A percentile compares a stretch with the other conserved stretches of the same genome.
These are phyloP conservation scores for Coniosporium apollinis DNA, from an alignment of 495 filamentous ascomycete species.

Conservation along the genomic window DNA sequence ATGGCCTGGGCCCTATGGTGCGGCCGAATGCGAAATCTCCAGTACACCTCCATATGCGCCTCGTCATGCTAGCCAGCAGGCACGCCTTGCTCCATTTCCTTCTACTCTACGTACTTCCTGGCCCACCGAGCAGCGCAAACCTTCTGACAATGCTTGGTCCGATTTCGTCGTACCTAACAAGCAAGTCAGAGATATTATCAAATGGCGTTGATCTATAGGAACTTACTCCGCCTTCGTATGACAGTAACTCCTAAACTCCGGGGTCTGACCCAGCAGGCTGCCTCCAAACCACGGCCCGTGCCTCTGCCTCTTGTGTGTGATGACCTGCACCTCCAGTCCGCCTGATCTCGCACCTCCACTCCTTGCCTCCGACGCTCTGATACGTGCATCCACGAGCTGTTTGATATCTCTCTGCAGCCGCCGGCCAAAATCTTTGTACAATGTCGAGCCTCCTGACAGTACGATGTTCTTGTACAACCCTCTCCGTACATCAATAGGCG, in stretches of 20 bases:
- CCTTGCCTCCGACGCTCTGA: constrained; percentile 76
- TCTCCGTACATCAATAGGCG: constrained; percentile 89
- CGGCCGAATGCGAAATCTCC: no score
- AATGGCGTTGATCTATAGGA: no score
- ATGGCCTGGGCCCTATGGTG: no score
- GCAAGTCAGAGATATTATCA: no score
- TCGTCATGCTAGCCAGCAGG: no score
- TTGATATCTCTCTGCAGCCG: constrained; percentile 92
- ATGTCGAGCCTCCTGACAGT: constrained; percentile 83
- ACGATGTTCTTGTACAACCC: constrained; percentile 99
- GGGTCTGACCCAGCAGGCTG: constrained; percentile 87
- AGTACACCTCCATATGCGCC: no score
- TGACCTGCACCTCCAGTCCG: constrained; percentile 88
- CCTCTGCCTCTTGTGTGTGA: constrained; percentile 87
- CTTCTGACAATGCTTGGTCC: constrained; percentile 89
- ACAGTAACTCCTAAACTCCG: constrained; percentile 97
- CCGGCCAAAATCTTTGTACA: constrained; percentile 95
- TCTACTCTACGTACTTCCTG: constrained; percentile 42
- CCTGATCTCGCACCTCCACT: constrained; percentile 67
- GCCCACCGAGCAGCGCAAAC: constrained; percentile 87
- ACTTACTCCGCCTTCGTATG: constrained; percentile 92
- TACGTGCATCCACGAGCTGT: constrained; percentile 81
- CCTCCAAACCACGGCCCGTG: constrained; percentile 98
- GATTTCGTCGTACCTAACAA: constrained; percentile 92
- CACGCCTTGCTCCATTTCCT: no score